Conservation (phyloP, 176 grass and related monocot genomes). For the Musa beccarii region DNA sequence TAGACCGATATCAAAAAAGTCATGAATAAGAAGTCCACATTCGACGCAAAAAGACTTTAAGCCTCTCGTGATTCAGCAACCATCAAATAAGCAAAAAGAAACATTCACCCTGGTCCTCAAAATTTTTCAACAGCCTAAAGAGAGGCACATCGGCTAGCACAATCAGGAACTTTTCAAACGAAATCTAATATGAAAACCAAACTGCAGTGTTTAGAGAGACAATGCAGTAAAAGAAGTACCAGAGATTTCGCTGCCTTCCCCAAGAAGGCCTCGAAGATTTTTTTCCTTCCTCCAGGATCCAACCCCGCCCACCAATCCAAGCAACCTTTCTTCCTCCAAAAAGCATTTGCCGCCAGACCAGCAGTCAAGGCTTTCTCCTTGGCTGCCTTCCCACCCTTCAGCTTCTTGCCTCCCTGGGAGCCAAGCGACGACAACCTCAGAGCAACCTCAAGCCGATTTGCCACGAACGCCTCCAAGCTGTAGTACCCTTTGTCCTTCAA, state of each 20-base stretch:
- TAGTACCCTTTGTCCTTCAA: conserved; percentile 76
- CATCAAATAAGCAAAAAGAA: background rate
- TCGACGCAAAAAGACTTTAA: background rate
- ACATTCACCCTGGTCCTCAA: background rate
- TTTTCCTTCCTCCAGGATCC: conserved; percentile 53
- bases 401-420: conserved; percentile 29
- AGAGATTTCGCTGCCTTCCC: conserved; percentile 49
- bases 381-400: conserved; percentile 44
- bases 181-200: background rate
- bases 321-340: conserved; percentile 96
- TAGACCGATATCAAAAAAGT: background rate
- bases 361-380: conserved; percentile 54
- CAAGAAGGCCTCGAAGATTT: conserved; percentile 50
- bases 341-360: conserved; percentile 56
- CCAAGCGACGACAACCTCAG: conserved; percentile 56
- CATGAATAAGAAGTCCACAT: background rate
- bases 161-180: background rate
- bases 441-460: conserved; percentile 74
- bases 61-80: background rate
- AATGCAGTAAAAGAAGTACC: conserved; percentile 47
- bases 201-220: background rate
- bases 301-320: conserved; percentile 81
- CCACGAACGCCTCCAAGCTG: conserved; percentile 65
- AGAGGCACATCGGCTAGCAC: background rate
- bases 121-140: background rate